Evolutionary conservation across 768 basidiomycete genomes (phyloP).

Genomic region (Cystofilobasidium macerans): DNA sequence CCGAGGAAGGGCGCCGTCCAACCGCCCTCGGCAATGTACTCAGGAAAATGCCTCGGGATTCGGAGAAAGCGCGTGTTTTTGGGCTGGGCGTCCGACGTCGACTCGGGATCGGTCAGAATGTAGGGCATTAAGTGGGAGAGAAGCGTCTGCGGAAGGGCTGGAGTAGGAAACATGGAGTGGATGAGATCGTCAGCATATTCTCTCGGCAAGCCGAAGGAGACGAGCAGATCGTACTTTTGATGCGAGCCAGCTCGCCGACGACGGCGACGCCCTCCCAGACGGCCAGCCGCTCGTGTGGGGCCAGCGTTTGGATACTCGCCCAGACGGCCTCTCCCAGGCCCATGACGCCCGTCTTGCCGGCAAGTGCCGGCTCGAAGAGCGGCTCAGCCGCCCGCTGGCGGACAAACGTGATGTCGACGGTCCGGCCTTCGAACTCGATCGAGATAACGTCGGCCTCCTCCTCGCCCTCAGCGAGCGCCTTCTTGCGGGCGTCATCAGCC

Average conservation of each 20-base stretch:
- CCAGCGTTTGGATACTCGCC: neutral
- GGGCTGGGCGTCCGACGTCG: slow-evolving; percentile 46
- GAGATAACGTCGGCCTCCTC: slow-evolving; percentile 27
- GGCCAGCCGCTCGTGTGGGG: neutral
- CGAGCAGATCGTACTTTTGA: slow-evolving; percentile 57
- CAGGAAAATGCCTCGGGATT: slow-evolving; percentile 81
- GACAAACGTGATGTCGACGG: slow-evolving; percentile 72
- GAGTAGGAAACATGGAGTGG: neutral
- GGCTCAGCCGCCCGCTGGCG: slow-evolving; percentile 86
- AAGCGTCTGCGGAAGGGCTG: slow-evolving; percentile 16
- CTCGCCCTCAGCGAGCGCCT: slow-evolving; percentile 8
- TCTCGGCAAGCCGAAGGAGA: neutral
- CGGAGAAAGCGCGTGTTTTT: slow-evolving; percentile 51
- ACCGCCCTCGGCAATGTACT: slow-evolving; percentile 76
- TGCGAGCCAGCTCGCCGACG: slow-evolving; percentile 56
- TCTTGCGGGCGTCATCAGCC: slow-evolving; percentile 25
- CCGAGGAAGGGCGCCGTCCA: slow-evolving; percentile 71
- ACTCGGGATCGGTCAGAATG: slow-evolving; percentile 35
- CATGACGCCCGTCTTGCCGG: slow-evolving; percentile 33
- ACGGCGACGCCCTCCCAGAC: slow-evolving; percentile 46
- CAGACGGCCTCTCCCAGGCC: slow-evolving; percentile 23
- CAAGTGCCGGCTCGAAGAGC: slow-evolving; percentile 60
- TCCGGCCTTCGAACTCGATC: slow-evolving; percentile 39
- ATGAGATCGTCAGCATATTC: neutral
- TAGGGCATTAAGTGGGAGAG: slow-evolving; percentile 21